Evolutionary conservation across 2,329 filamentous ascomycete genomes (phyloP).

Genomic region (Phaeomoniella chlamydospora): DNA sequence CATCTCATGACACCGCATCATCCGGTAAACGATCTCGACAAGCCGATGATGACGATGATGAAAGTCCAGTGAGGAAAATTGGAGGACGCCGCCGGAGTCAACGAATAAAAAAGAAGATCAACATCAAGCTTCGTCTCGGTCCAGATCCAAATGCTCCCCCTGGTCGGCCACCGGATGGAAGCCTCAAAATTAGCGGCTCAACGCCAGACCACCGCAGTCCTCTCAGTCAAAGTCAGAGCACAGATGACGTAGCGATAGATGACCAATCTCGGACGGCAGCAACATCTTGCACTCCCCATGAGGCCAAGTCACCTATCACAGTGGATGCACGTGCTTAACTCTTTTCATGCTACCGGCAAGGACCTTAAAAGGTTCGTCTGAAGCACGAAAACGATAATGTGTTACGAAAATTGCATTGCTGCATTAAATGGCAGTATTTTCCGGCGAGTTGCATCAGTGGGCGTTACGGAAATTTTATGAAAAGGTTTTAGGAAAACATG

Average conservation of each 20-base stretch:
- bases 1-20: conserved; percentile 11
- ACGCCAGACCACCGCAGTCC: not conserved
- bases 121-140: not conserved
- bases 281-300: not conserved
- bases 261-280: not conserved
- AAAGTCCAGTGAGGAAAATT: not conserved
- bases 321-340: not conserved
- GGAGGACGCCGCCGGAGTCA: not conserved
- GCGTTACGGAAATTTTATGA: no score
- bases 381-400: not conserved
- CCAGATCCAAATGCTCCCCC: not conserved
- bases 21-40: conserved; percentile 11
- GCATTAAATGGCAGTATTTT: no score
- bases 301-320: not conserved
- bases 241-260: not conserved
- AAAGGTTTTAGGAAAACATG: no score
- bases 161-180: not conserved
- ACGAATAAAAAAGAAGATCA: not conserved
- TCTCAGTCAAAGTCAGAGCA: not conserved
- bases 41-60: not conserved
- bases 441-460: no score
- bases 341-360: no score
- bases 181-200: not conserved
- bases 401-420: not conserved
- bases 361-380: not conserved